Conservation (phyloP, 306 rosid genomes). For the Ochetophila trinervis region DNA sequence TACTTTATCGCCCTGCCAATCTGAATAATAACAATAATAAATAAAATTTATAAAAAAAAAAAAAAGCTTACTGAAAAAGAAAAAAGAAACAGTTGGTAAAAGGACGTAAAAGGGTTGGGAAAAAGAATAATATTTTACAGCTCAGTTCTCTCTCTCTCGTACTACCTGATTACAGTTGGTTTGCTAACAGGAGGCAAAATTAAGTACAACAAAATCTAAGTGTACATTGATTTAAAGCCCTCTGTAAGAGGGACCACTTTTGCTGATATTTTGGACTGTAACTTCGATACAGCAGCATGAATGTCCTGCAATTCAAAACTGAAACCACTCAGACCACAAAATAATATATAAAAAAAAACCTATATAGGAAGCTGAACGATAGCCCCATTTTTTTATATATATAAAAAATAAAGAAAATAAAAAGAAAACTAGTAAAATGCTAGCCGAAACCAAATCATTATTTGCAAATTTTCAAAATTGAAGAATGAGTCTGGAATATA, state of each 20-base stretch:
- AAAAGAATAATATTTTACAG: background rate
- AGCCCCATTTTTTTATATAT: too few species aligned
- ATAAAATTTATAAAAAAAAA: too few species aligned
- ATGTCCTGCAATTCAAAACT: conserved; percentile 57
- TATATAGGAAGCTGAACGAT: background rate
- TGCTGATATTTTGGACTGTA: conserved; percentile 69
- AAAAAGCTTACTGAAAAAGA: background rate
- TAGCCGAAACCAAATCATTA: background rate
- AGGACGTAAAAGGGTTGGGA: too few species aligned
- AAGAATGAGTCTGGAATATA: background rate
- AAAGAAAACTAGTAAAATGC: too few species aligned
- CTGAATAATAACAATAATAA: too few species aligned
- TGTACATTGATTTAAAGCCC: conserved; percentile 73
- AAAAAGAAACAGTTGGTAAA: too few species aligned
- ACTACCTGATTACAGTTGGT: background rate
- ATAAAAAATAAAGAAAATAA: too few species aligned
- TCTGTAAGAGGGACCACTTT: conserved; percentile 87
- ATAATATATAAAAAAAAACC: background rate
- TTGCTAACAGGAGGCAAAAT: background rate
- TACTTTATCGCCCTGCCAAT: too few species aligned
- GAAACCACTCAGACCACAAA: background rate
- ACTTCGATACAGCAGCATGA: conserved; percentile 68
- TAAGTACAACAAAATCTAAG: conserved; percentile 3
- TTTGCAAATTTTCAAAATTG: background rate
- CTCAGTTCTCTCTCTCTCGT: background rate